Conservation (phyloP, 306 rosid species). For the Pyrus communis region DNA sequence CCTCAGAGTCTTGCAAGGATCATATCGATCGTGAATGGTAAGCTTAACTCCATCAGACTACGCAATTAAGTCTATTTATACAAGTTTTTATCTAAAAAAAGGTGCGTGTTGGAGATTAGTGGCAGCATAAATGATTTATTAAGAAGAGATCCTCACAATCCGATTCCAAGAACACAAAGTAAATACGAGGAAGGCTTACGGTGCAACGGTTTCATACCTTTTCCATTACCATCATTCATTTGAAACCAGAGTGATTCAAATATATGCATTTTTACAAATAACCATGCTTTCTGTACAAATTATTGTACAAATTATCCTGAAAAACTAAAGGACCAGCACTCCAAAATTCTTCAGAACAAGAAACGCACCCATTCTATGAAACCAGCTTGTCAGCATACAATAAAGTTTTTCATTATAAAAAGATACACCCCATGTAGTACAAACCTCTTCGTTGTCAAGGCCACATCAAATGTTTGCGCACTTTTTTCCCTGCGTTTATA, state of each 20-base stretch:
- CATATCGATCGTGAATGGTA: too few relatives aligned
- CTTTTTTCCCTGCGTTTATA: conserved; percentile 1
- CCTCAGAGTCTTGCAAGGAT: too few relatives aligned
- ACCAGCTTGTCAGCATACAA: conserved; percentile 2
- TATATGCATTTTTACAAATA: not conserved
- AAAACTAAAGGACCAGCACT: conserved; percentile 3
- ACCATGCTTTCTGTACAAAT: not conserved
- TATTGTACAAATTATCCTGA: not conserved
- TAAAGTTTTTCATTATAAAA: conserved; percentile 10
- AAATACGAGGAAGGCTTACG: too few relatives aligned
- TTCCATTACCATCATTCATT: not conserved
- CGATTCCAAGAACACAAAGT: too few relatives aligned
- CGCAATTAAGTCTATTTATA: too few relatives aligned
- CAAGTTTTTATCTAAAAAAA: too few relatives aligned
- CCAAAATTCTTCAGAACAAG: conserved; percentile 8
- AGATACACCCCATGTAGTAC: conserved; percentile 9
- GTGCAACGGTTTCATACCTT: too few relatives aligned
- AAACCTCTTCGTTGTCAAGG: conserved; percentile 15
- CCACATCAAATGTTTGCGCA: too few relatives aligned
- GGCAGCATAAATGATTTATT: too few relatives aligned
- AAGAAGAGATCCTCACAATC: too few relatives aligned
- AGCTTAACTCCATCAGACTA: too few relatives aligned
- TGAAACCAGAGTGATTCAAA: not conserved
- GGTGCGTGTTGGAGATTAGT: too few relatives aligned
- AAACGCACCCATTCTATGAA: conserved; percentile 12